Percentiles rank a stretch among this genome's conserved stretches.
phyloP scores from a whole-genome alignment of 2,329 filamentous ascomycete genomes.

The Dothideomycetidae sp. region DNA sequence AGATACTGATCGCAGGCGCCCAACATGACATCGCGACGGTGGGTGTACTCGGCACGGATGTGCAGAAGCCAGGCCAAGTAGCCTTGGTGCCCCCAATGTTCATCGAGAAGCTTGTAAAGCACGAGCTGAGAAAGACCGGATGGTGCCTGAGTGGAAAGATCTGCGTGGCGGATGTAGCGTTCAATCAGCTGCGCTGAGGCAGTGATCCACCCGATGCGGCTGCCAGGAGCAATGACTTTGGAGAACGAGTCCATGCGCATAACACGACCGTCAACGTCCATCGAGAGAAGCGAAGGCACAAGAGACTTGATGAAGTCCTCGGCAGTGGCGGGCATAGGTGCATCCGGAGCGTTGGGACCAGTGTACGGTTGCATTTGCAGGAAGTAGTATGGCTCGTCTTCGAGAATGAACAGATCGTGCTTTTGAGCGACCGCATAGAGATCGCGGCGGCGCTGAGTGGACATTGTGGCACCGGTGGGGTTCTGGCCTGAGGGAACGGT shows the following conservation, averaged over 20 bases:
- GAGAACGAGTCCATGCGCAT: conserved; percentile 87
- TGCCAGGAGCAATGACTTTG: conserved; percentile 75
- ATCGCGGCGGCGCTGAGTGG: conserved; percentile 48
- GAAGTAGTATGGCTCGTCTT: conserved; percentile 93
- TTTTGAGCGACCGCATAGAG: conserved; percentile 68
- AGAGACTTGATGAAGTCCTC: conserved; percentile 61
- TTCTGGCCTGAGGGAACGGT: conserved; percentile 76
- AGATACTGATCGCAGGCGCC: conserved; percentile 66
- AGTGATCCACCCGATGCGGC: conserved; percentile 77
- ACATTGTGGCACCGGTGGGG: conserved; percentile 75
- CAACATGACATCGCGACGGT: conserved; percentile 61
- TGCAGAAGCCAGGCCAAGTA: conserved; percentile 83
- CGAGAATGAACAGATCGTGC: conserved; percentile 74
- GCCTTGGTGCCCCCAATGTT: conserved; percentile 83
- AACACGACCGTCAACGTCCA: conserved; percentile 78
- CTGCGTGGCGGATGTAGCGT: conserved; percentile 66
- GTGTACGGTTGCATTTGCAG: conserved; percentile 72
- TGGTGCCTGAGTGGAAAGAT: conserved; percentile 73
- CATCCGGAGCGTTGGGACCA: conserved; percentile 35
- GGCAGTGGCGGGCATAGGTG: conserved; percentile 45
- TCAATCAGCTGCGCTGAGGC: conserved; percentile 74
- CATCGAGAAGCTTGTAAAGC: conserved; percentile 79
- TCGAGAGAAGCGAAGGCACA: conserved; percentile 59
- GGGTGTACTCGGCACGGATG: conserved; percentile 67
- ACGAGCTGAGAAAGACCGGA: conserved; percentile 72